Evolutionary conservation across 129 eudicot genomes (phyloP).

Genomic region (Centella asiatica): DNA sequence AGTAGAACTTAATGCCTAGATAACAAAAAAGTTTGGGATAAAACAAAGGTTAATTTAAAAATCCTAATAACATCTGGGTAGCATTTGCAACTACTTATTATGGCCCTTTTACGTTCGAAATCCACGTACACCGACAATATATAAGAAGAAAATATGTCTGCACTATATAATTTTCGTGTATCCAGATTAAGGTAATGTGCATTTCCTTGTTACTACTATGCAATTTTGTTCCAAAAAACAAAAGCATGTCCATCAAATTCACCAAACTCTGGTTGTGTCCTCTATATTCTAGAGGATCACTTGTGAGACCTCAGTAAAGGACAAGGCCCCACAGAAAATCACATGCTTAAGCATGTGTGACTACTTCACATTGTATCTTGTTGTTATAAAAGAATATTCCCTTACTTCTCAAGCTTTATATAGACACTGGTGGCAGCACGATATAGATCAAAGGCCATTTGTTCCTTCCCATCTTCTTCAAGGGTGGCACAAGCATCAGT

Average conservation of each 20-base stretch:
- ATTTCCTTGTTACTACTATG: background rate
- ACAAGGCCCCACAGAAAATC: slow-evolving; percentile 1
- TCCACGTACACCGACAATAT: too few species aligned
- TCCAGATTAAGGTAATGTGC: too few species aligned
- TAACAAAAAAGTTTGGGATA: too few species aligned
- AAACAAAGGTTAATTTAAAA: too few species aligned
- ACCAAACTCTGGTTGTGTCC: background rate
- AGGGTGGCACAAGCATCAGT: slow-evolving; percentile 64
- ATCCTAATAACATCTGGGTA: too few species aligned
- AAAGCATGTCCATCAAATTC: too few species aligned
- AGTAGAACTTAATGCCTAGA: too few species aligned
- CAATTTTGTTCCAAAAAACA: too few species aligned
- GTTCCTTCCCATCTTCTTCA: slow-evolving; percentile 92
- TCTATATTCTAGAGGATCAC: background rate
- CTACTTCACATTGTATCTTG: background rate
- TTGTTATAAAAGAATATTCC: slow-evolving; percentile 7
- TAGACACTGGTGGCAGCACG: slow-evolving; percentile 73
- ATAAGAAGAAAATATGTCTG: too few species aligned
- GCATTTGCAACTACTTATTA: too few species aligned
- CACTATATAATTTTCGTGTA: too few species aligned
- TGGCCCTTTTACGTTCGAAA: too few species aligned
- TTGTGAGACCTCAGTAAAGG: background rate
- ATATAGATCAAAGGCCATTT: slow-evolving; percentile 88
- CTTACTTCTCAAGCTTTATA: slow-evolving; percentile 80
- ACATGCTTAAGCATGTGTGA: background rate